Percentiles rank a stretch among this genome's conserved stretches.
These are phyloP conservation scores for Syzygium oleosum DNA, from an alignment of 345 rosid species.

Conservation along the genomic window DNA sequence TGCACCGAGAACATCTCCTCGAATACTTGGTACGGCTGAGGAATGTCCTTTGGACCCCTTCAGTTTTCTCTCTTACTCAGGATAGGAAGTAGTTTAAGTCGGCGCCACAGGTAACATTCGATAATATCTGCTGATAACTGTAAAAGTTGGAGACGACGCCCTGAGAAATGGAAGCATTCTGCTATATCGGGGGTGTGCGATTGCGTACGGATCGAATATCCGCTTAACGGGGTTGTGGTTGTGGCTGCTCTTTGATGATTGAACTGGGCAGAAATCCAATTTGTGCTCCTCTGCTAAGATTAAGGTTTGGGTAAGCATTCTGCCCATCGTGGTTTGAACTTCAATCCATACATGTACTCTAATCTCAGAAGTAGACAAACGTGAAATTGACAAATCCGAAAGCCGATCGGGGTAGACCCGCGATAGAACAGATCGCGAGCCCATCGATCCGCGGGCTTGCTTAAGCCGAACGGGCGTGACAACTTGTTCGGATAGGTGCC, in stretches of 20 bases:
- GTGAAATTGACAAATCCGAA: neutral
- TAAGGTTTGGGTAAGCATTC: neutral
- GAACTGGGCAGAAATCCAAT: neutral
- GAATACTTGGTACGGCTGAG: neutral
- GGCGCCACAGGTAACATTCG: neutral
- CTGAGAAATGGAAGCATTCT: neutral
- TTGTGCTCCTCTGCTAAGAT: neutral
- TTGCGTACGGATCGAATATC: neutral
- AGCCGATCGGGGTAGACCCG: neutral
- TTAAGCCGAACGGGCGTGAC: neutral
- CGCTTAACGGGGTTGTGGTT: accelerated
- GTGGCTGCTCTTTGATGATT: neutral
- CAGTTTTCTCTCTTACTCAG: neutral
- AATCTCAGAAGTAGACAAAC: no score
- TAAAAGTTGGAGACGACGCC: neutral
- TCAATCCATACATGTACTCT: no score
- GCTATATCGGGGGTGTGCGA: neutral
- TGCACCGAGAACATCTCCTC: neutral
- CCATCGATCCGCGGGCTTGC: neutral
- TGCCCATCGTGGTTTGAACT: neutral
- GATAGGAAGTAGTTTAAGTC: neutral
- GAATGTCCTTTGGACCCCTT: neutral
- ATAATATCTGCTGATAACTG: neutral
- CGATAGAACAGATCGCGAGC: neutral
- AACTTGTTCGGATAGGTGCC: neutral